These are phyloP conservation scores for Xylariales sp. DNA, from an alignment of 2,329 filamentous ascomycete species.

Conservation along the genomic window DNA sequence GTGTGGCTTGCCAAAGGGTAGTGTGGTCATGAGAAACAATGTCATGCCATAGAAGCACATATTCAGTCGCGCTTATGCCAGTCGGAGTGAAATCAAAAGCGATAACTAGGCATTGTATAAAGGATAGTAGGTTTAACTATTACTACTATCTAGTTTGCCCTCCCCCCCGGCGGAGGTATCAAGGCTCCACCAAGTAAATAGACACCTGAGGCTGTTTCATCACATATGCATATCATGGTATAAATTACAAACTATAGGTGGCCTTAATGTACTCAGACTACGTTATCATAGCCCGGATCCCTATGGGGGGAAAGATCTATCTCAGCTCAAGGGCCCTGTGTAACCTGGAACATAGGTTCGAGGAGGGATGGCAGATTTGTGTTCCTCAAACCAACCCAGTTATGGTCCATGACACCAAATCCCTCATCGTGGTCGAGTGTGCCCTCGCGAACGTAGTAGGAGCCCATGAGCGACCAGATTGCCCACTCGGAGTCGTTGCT, in stretches of 20 bases:
- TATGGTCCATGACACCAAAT: slow-evolving; percentile 61
- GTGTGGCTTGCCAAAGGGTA: no score
- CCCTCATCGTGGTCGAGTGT: slow-evolving; percentile 63
- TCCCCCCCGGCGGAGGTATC: neutral
- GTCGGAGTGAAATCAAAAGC: neutral
- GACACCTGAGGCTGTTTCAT: neutral
- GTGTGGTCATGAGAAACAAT: no score
- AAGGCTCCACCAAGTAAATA: neutral
- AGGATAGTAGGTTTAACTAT: slow-evolving; percentile 6
- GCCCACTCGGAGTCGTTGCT: slow-evolving; percentile 70
- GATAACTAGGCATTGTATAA: neutral
- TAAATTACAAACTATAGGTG: no score
- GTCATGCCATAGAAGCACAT: neutral
- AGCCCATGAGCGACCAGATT: slow-evolving; percentile 68
- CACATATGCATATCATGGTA: slow-evolving; percentile 6
- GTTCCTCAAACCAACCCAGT: slow-evolving; percentile 58
- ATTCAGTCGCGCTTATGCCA: neutral
- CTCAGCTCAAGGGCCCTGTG: slow-evolving; percentile 53
- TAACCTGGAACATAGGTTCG: slow-evolving; percentile 54
- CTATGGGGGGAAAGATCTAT: neutral
- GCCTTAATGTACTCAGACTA: neutral
- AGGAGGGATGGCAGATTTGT: slow-evolving; percentile 45
- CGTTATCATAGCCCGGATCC: no score
- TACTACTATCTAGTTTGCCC: slow-evolving; percentile 2
- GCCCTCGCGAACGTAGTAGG: slow-evolving; percentile 67